Conservation (phyloP, 495 filamentous ascomycete species). For the Wilcoxina mikolae region DNA sequence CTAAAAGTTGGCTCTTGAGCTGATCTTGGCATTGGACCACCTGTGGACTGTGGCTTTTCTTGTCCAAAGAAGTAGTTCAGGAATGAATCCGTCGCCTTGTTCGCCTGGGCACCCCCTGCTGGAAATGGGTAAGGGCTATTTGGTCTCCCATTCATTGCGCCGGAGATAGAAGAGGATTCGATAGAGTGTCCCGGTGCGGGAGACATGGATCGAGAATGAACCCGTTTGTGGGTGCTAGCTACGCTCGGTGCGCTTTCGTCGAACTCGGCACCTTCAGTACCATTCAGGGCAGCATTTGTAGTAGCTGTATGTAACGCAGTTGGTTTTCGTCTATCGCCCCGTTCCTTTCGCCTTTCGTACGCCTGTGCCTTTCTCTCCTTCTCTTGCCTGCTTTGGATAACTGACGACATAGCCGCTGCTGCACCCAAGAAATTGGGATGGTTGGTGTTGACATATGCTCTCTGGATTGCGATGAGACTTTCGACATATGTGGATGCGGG, state of each 20-base stretch:
- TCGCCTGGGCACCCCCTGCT: slow-evolving; percentile 34
- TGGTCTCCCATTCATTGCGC: slow-evolving; percentile 24
- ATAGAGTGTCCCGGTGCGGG: slow-evolving; percentile 23
- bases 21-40: background rate
- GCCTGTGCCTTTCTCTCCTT: slow-evolving; percentile 67
- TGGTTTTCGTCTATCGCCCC: slow-evolving; percentile 51
- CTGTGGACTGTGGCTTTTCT: slow-evolving; percentile 40
- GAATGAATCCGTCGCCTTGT: slow-evolving; percentile 65
- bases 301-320: slow-evolving; percentile 16
- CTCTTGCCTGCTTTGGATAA: slow-evolving; percentile 86
- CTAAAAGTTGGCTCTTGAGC: background rate
- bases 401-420: slow-evolving; percentile 92
- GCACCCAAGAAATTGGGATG: slow-evolving; percentile 97
- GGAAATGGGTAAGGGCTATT: slow-evolving; percentile 25
- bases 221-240: slow-evolving; percentile 18
- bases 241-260: slow-evolving; percentile 50
- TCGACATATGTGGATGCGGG: slow-evolving; percentile 84
- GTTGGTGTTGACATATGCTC: slow-evolving; percentile 98
- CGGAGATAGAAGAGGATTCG: slow-evolving; percentile 21
- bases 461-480: slow-evolving; percentile 89
- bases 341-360: slow-evolving; percentile 68
- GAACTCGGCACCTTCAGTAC: slow-evolving; percentile 47
- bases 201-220: slow-evolving; percentile 26
- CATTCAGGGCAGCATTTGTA: slow-evolving; percentile 42
- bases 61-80: slow-evolving; percentile 98